Evolutionary conservation across 306 rosid genomes (phyloP).

Genomic region (Lablab purpureus): DNA sequence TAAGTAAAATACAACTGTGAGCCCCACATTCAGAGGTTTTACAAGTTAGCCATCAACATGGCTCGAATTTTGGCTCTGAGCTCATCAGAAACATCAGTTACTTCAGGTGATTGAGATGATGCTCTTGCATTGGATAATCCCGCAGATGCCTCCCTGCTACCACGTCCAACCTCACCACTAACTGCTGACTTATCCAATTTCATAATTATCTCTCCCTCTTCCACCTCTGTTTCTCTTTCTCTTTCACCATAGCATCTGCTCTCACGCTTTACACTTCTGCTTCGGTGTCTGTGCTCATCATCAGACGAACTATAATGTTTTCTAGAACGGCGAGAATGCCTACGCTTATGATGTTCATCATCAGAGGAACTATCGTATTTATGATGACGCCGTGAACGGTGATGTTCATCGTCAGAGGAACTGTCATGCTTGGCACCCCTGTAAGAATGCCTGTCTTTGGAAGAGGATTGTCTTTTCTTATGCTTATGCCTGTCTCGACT

Average conservation of each 20-base stretch:
- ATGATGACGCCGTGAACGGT: slow-evolving; percentile 43
- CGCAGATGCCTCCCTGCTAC: slow-evolving; percentile 67
- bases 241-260: slow-evolving; percentile 49
- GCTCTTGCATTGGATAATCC: slow-evolving; percentile 54
- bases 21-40: background rate
- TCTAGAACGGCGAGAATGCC: slow-evolving; percentile 39
- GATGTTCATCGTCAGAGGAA: slow-evolving; percentile 54
- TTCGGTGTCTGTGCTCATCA: slow-evolving; percentile 51
- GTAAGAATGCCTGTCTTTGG: slow-evolving; percentile 53
- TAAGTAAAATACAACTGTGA: background rate
- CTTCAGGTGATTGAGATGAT: slow-evolving; percentile 62
- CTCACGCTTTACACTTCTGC: slow-evolving; percentile 46
- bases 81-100: slow-evolving; percentile 71
- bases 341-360: slow-evolving; percentile 53
- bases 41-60: slow-evolving; percentile 81
- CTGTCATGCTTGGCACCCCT: slow-evolving; percentile 46
- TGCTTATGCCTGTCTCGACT: slow-evolving; percentile 65
- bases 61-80: slow-evolving; percentile 91
- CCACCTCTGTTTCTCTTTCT: slow-evolving; percentile 58
- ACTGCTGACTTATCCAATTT: slow-evolving; percentile 57
- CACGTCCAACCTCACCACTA: slow-evolving; percentile 47
- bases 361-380: slow-evolving; percentile 51
- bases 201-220: slow-evolving; percentile 73
- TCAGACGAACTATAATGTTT: slow-evolving; percentile 54
- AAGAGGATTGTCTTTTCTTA: slow-evolving; percentile 63